A percentile compares a stretch with the other conserved stretches of the same genome.
These are phyloP conservation scores for Epicoccum nigrum DNA, from an alignment of 2,329 filamentous ascomycete genomes.

Conservation along the genomic window DNA sequence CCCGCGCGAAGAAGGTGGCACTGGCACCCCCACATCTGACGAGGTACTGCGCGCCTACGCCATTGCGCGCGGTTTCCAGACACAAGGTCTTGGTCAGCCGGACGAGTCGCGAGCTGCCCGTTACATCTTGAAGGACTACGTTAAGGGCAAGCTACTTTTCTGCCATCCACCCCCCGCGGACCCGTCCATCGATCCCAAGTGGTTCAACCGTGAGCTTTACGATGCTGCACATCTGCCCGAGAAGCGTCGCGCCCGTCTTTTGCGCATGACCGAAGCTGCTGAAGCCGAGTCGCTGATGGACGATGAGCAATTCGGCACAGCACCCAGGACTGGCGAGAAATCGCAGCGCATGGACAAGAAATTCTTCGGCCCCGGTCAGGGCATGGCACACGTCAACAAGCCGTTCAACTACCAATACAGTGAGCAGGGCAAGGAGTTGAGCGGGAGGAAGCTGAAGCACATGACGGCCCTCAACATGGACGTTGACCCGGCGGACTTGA, in stretches of 20 bases:
- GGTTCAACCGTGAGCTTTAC: slow-evolving; percentile 92
- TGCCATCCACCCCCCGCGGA: slow-evolving; percentile 82
- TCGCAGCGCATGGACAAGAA: slow-evolving; percentile 79
- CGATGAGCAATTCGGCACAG: slow-evolving; percentile 45
- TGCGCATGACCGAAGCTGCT: slow-evolving; percentile 50
- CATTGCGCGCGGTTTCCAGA: slow-evolving; percentile 86
- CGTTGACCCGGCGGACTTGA: slow-evolving; percentile 79
- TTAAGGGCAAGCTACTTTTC: slow-evolving; percentile 92
- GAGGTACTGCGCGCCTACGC: slow-evolving; percentile 89
- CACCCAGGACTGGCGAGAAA: slow-evolving; percentile 67
- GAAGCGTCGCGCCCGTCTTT: slow-evolving; percentile 73
- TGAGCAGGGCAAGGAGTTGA: slow-evolving; percentile 82
- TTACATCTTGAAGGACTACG: slow-evolving; percentile 93
- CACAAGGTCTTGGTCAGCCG: slow-evolving; percentile 85
- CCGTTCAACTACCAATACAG: slow-evolving; percentile 92
- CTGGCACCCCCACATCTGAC: slow-evolving; percentile 79
- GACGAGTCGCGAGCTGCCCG: slow-evolving; percentile 92
- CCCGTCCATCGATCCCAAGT: slow-evolving; percentile 66
- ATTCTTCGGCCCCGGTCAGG: slow-evolving; percentile 78
- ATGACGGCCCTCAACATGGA: slow-evolving; percentile 85
- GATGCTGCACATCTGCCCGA: slow-evolving; percentile 80
- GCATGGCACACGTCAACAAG: slow-evolving; percentile 69
- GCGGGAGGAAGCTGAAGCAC: slow-evolving; percentile 79
- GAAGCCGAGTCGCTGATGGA: slow-evolving; percentile 47
- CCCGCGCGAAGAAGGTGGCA: slow-evolving; percentile 89